phyloP scores from a whole-genome alignment of 2,329 filamentous ascomycete species.

The Aspergillus ustus region DNA sequence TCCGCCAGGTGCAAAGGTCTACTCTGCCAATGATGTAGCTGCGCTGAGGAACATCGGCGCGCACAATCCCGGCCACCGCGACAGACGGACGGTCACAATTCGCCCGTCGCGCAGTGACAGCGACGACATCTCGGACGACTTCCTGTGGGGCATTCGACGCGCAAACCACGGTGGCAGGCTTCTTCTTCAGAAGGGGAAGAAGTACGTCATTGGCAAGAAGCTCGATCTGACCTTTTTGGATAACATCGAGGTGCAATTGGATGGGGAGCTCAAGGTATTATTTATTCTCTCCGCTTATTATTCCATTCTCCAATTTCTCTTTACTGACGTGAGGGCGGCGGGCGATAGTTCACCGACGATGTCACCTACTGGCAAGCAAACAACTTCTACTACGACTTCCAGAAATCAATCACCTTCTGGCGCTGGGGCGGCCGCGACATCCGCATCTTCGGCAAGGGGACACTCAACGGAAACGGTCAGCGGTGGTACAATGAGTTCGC shows the following conservation, averaged over 20 bases:
- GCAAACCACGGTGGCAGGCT: slow-evolving; percentile 65
- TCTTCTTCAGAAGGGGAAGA: slow-evolving; percentile 57
- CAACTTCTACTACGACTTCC: slow-evolving; percentile 56
- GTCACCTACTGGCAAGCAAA: slow-evolving; percentile 56
- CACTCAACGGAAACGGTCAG: slow-evolving; percentile 61
- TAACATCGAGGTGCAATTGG: slow-evolving; percentile 62
- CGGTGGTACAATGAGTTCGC: slow-evolving; percentile 57
- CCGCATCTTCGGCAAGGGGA: slow-evolving; percentile 62
- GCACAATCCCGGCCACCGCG: slow-evolving; percentile 29
- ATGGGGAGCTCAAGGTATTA: slow-evolving; percentile 58
- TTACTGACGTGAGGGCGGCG: not conserved
- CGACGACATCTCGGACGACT: slow-evolving; percentile 62
- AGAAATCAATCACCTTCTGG: slow-evolving; percentile 65
- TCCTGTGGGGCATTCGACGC: slow-evolving; percentile 58
- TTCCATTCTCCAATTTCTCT: not conserved
- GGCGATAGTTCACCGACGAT: slow-evolving; percentile 50
- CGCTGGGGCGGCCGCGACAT: slow-evolving; percentile 67
- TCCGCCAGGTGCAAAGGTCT: slow-evolving; percentile 30
- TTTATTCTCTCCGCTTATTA: not conserved
- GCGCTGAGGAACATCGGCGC: slow-evolving; percentile 30
- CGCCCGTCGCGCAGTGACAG: slow-evolving; percentile 57
- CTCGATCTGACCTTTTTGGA: slow-evolving; percentile 63
- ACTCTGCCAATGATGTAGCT: slow-evolving; percentile 27
- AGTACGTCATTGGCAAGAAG: slow-evolving; percentile 63
- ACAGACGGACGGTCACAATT: slow-evolving; percentile 56